phyloP scores from a whole-genome alignment of 75 land plant genomes.

The Chamaecyparis obtusa region DNA sequence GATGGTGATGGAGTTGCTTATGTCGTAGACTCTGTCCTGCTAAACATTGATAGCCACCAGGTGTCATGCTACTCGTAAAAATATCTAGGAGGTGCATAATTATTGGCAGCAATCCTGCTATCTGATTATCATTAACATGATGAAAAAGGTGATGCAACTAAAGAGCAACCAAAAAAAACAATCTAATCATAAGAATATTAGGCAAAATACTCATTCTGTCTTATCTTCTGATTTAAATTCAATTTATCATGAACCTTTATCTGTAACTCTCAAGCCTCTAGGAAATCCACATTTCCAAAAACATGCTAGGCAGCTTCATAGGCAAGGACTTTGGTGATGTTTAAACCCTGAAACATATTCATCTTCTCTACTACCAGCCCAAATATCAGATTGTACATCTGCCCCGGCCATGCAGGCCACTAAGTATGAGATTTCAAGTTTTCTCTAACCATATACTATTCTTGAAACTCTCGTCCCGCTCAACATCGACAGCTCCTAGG shows the following conservation, averaged over 20 bases:
- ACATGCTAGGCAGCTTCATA: slow-evolving; percentile 44
- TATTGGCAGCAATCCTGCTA: neutral
- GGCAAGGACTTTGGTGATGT: slow-evolving; percentile 31
- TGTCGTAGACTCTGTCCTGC: neutral
- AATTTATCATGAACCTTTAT: neutral
- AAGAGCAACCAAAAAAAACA: neutral
- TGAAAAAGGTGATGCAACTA: neutral
- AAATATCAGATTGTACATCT: slow-evolving; percentile 44
- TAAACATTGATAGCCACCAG: neutral
- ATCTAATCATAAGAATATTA: too few species aligned
- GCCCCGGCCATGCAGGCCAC: slow-evolving; percentile 64
- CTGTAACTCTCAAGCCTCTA: slow-evolving; percentile 43
- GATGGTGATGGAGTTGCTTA: too few species aligned
- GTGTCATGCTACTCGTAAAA: neutral
- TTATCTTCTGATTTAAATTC: neutral
- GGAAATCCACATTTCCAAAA: slow-evolving; percentile 62
- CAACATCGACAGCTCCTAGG: neutral
- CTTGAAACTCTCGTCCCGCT: slow-evolving; percentile 5
- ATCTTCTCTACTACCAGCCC: slow-evolving; percentile 20
- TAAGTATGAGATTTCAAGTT: slow-evolving; percentile 76
- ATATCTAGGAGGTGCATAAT: neutral
- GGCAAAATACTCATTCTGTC: neutral
- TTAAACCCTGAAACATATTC: slow-evolving; percentile 19
- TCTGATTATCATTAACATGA: too few species aligned
- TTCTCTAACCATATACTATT: slow-evolving; percentile 73